A percentile compares a stretch with the other conserved stretches of the same genome.
phyloP scores from a whole-genome alignment of 192 early-diverging fungal genomes.

The Linnemannia elongata region DNA sequence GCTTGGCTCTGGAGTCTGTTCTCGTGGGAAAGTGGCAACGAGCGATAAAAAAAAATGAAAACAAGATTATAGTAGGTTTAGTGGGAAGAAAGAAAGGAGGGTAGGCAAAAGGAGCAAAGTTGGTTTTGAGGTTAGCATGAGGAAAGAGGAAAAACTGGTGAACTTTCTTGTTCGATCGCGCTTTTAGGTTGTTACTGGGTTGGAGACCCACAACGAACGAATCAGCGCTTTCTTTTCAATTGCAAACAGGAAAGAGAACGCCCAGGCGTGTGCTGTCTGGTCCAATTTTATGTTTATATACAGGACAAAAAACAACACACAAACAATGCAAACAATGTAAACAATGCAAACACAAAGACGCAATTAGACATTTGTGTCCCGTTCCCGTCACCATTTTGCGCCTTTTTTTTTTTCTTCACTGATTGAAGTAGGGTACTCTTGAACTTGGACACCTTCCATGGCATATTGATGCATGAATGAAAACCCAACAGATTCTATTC shows the following conservation, averaged over 20 bases:
- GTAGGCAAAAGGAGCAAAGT: no score
- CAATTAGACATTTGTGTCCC: neutral
- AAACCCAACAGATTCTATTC: no score
- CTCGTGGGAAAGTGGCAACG: neutral
- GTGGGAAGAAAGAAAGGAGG: neutral
- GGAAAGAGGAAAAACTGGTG: no score
- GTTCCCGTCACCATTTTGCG: neutral
- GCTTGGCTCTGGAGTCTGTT: conserved; percentile 39
- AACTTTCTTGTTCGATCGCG: neutral
- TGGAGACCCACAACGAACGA: neutral
- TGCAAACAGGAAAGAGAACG: neutral
- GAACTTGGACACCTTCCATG: neutral
- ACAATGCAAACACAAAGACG: neutral
- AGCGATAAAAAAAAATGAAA: neutral
- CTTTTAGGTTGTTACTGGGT: neutral
- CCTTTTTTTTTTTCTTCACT: neutral
- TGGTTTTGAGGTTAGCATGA: no score
- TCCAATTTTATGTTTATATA: neutral
- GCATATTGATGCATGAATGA: no score
- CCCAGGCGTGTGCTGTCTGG: neutral
- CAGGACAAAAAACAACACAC: no score
- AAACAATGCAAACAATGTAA: no score
- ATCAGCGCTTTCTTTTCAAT: neutral
- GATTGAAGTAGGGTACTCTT: neutral
- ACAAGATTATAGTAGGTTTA: no score